Conservation (phyloP, 257 asterid genomes). For the Solanum etuberosum region DNA sequence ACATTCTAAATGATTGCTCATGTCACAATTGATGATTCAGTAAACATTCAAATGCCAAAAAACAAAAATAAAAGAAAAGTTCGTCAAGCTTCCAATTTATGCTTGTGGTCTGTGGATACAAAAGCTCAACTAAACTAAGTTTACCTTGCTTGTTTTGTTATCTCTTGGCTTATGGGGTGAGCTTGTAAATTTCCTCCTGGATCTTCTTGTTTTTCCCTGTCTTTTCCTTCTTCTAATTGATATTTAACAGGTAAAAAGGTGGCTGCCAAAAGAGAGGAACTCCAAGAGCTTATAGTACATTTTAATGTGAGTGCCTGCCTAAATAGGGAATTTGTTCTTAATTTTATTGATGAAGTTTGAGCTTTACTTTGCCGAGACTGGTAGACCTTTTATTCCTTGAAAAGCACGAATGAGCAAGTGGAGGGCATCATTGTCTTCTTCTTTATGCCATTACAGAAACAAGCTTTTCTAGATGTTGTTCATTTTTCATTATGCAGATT, state of each 20-base stretch:
- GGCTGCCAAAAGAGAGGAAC: constrained; percentile 66
- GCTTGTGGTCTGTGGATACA: background rate
- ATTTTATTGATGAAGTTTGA: background rate
- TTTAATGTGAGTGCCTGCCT: constrained; percentile 65
- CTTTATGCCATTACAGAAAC: background rate
- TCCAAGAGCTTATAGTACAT: constrained; percentile 73
- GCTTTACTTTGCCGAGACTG: background rate
- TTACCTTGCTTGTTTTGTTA: background rate
- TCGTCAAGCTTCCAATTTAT: background rate
- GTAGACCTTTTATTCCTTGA: background rate
- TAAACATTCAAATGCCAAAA: background rate
- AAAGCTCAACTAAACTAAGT: background rate
- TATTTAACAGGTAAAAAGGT: constrained; percentile 53
- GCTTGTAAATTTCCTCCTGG: background rate
- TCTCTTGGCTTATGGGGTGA: background rate
- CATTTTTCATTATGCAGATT: constrained; percentile 42
- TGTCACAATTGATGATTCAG: background rate
- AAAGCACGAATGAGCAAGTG: background rate
- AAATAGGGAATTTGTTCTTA: background rate
- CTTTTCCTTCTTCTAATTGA: background rate
- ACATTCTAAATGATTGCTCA: background rate
- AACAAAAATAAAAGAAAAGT: background rate
- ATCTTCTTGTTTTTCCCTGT: background rate
- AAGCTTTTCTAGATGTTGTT: background rate
- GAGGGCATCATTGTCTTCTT: background rate